Evolutionary conservation across 108 stramenopile species (phyloP).

Genomic region (Cyclotella distinguenda): DNA sequence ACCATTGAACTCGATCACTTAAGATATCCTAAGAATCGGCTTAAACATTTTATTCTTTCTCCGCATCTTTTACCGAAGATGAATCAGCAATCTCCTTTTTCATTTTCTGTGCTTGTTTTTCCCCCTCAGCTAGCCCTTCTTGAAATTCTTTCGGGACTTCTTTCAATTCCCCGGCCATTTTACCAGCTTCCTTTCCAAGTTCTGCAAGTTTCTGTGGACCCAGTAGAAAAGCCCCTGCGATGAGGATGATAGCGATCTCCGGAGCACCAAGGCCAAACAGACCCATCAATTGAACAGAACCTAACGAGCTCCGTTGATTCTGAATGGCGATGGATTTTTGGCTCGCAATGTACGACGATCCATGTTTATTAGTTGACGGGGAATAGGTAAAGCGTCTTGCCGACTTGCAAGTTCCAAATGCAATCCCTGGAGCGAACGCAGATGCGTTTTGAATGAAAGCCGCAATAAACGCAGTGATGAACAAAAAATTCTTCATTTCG

Average conservation of each 20-base stretch:
- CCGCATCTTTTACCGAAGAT: conserved; percentile 34
- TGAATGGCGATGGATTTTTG: conserved; percentile 42
- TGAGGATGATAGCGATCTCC: conserved; percentile 88
- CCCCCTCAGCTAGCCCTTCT: conserved; percentile 89
- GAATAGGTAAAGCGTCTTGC: background rate
- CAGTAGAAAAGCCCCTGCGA: conserved; percentile 90
- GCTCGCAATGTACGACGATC: conserved; percentile 30
- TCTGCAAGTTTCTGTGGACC: conserved; percentile 93
- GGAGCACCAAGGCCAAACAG: conserved; percentile 93
- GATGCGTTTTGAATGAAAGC: conserved; percentile 23
- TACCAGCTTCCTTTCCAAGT: conserved; percentile 91
- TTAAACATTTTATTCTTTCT: conserved; percentile 31
- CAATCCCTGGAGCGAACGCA: conserved; percentile 43
- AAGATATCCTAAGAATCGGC: background rate
- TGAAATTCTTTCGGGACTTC: conserved; percentile 95
- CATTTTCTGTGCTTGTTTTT: conserved; percentile 64
- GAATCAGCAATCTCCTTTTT: conserved; percentile 57
- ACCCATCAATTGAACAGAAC: conserved; percentile 81
- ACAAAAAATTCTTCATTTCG: conserved; percentile 26
- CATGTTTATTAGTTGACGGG: conserved; percentile 31
- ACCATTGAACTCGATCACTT: background rate
- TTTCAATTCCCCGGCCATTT: conserved; percentile 95
- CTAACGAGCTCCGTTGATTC: conserved; percentile 72
- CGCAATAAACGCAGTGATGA: conserved; percentile 16
- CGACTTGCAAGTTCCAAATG: conserved; percentile 26